Evolutionary conservation across 305 asterid species (phyloP).

Genomic region (Andrographis paniculata): DNA sequence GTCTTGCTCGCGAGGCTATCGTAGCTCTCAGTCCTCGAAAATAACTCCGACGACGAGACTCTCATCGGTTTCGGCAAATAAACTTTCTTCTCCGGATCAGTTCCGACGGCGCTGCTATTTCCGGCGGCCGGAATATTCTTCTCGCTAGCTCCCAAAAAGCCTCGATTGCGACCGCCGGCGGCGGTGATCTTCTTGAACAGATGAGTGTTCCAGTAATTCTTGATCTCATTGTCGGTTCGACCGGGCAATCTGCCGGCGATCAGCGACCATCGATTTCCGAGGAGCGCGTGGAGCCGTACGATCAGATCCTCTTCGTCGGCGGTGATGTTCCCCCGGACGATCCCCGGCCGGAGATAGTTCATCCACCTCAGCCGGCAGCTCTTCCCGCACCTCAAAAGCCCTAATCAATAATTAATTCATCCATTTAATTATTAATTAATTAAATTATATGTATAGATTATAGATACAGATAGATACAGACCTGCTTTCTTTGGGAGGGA

Average conservation of each 20-base stretch:
- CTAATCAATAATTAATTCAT: constrained; percentile 41
- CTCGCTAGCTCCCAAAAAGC: too few species aligned
- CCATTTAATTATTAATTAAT: too few species aligned
- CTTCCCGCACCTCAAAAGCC: too few species aligned
- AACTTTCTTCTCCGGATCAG: constrained; percentile 19
- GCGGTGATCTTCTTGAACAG: constrained; percentile 24
- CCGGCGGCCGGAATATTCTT: background rate
- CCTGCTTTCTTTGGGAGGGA: constrained; percentile 33
- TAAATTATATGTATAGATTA: background rate
- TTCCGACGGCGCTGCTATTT: too few species aligned
- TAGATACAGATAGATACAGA: background rate
- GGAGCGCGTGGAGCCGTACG: constrained; percentile 33
- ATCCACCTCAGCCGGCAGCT: too few species aligned
- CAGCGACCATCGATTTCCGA: constrained; percentile 48
- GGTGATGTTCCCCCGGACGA: constrained; percentile 37
- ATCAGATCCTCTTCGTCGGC: constrained; percentile 42
- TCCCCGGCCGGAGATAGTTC: too few species aligned
- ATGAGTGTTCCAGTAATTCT: constrained; percentile 37
- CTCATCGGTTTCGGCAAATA: constrained; percentile 10
- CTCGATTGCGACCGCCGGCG: constrained; percentile 16
- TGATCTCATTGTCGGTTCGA: constrained; percentile 52
- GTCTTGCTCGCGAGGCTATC: constrained; percentile 10
- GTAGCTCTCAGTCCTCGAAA: constrained; percentile 4
- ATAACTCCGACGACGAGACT: background rate
- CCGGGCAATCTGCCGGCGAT: constrained; percentile 45